Base-by-base conservation (phyloP, 208 protist species). In the Leishmania martiniquensis region DNA sequence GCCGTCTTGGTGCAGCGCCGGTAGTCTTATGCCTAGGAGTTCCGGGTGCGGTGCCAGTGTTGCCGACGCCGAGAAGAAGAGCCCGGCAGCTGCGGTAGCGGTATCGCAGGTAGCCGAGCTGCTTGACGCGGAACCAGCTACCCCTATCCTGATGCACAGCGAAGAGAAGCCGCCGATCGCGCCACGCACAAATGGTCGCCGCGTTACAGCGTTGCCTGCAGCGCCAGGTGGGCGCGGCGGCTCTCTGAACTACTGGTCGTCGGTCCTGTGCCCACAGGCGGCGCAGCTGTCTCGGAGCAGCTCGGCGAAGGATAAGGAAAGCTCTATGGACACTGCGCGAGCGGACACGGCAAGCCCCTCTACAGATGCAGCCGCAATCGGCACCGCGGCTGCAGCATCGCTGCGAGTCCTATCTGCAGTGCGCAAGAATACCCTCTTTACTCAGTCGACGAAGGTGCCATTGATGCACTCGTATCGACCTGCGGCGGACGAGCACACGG, bases 391-490 rank as follows among this genome's bases (percentile, higher is more conserved):
- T 12, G 60, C 65, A 34, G 13, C 55, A 47, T 45, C 69, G 5
- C 25, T 42, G 60, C 29, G 49, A 45, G 10, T 52, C 15, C 42
- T 65, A 32, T 4, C 25, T 1, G 10, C 62, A 4, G 22, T 15
- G 47, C 37, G 13, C 10, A 45, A 44, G 39, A 47, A 7, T 7
- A 42, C 17, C 39, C 12, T 57, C 55, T 12, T 34, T 72, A 57
- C 32, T 17, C n/a, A 2, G 22, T 7, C 76, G 5, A 4, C 6
- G 4, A 52, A 47, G 37, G 32, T 78, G 1, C 84, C 84, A 10
- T 67, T 88, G 60, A 82, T 88, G 84, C 77, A 54, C 49, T 82
- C 81, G n/a, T 79, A 80, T 39, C 37, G 45, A 5, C 20, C 73
- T 22, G 44, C 78, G 4, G 62, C 54, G 9, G 59, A 75, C 39